Percentiles rank a stretch among this genome's conserved stretches.
These are phyloP conservation scores for Xylaria sp. DNA, from an alignment of 2,329 filamentous ascomycete genomes.

Conservation along the genomic window DNA sequence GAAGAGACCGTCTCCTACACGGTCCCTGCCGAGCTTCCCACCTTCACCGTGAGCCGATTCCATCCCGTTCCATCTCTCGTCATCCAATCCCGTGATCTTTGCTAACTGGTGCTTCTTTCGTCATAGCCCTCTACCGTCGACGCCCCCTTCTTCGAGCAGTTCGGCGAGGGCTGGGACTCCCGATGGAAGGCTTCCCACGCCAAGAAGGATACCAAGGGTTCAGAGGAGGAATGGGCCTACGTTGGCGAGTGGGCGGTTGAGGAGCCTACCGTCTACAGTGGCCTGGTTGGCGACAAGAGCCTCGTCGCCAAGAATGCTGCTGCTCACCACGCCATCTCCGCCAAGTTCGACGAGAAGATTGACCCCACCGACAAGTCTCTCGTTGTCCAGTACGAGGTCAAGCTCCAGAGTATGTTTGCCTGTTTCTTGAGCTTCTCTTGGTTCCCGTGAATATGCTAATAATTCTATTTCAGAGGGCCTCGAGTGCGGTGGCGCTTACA, in stretches of 20 bases:
- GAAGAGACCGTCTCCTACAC: conserved; percentile 13
- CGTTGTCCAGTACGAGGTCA: conserved; percentile 98
- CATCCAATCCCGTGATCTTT: conserved; percentile 1
- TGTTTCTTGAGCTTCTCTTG: neutral
- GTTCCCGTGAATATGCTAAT: conserved; percentile 26
- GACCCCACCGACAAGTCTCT: conserved; percentile 96
- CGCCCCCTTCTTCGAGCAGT: conserved; percentile 95
- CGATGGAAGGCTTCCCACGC: conserved; percentile 94
- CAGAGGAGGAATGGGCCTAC: conserved; percentile 95
- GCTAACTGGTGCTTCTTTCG: conserved; percentile 8
- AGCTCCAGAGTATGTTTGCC: conserved; percentile 81
- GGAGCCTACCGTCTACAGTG: conserved; percentile 85
- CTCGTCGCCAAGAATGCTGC: conserved; percentile 97
- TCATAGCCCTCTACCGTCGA: conserved; percentile 77
- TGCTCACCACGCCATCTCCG: conserved; percentile 97
- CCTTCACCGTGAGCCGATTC: conserved; percentile 71
- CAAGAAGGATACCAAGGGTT: conserved; percentile 80
- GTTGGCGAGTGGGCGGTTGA: conserved; percentile 95
- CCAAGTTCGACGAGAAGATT: conserved; percentile 95
- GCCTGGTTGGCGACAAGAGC: conserved; percentile 91
- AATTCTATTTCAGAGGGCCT: conserved; percentile 63
- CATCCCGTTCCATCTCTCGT: neutral
- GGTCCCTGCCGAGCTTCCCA: conserved; percentile 54
- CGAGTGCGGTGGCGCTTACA: conserved; percentile 96
- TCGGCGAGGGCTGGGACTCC: conserved; percentile 90